Conservation (phyloP, 208 protist species). For the Eutreptiella sp. region DNA sequence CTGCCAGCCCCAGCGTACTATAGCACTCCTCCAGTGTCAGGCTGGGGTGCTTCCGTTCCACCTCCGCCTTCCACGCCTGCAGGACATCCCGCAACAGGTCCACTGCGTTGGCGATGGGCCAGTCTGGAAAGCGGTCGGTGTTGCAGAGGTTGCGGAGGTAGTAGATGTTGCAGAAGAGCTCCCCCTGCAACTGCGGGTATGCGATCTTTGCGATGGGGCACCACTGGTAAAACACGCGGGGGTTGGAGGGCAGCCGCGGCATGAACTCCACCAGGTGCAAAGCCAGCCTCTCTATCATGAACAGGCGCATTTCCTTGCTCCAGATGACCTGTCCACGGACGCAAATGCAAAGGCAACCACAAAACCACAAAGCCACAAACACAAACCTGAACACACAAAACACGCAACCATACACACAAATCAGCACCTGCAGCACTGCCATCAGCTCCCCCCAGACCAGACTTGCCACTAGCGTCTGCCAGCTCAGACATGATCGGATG, state of each 20-base stretch:
- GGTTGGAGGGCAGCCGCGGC: constrained; percentile 77
- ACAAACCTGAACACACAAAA: too few species aligned
- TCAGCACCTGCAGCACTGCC: too few species aligned
- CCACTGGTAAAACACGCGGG: constrained; percentile 76
- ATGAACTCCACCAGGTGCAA: constrained; percentile 82
- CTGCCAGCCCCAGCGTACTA: constrained; percentile 59
- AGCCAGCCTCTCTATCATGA: constrained; percentile 77
- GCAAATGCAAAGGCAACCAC: too few species aligned
- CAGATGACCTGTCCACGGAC: too few species aligned
- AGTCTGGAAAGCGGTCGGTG: constrained; percentile 70
- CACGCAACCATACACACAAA: too few species aligned
- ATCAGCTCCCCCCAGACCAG: too few species aligned
- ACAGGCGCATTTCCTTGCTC: constrained; percentile 77
- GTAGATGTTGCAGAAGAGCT: constrained; percentile 88
- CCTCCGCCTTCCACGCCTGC: constrained; percentile 64
- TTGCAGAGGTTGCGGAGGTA: constrained; percentile 90
- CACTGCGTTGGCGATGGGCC: constrained; percentile 76
- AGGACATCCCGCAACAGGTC: constrained; percentile 74
- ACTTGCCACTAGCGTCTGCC: too few species aligned
- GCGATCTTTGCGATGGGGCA: constrained; percentile 78
- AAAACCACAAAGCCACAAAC: too few species aligned
- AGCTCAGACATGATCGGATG: too few species aligned
- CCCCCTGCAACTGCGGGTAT: constrained; percentile 70
- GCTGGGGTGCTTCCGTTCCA: constrained; percentile 65
- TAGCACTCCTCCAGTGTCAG: constrained; percentile 58